These are phyloP conservation scores for Rhododendron ferrugineum DNA, from an alignment of 148 eudicot species.

Conservation along the genomic window DNA sequence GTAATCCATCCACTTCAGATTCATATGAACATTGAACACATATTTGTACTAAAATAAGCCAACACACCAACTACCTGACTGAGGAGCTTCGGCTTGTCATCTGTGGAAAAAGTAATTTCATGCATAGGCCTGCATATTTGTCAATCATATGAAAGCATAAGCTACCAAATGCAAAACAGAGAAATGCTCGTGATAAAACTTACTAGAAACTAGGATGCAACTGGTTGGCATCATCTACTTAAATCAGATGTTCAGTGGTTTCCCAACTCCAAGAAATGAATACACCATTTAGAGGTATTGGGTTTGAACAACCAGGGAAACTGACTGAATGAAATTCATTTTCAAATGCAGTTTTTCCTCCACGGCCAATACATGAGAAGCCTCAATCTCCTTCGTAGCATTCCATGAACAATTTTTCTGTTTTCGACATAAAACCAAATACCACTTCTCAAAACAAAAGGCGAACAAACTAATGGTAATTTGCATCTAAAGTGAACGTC, in stretches of 20 bases:
- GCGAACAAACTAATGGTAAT: not conserved
- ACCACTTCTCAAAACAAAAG: not conserved
- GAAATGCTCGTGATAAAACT: not conserved
- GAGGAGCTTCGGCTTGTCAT: constrained; percentile 83
- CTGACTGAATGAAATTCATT: not conserved
- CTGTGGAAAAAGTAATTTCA: constrained; percentile 78
- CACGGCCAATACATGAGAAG: not conserved
- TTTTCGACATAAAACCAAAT: not conserved
- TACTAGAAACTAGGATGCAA: not conserved
- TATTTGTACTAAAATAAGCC: not conserved
- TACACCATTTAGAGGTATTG: not conserved
- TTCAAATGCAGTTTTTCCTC: not conserved
- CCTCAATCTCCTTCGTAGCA: not conserved
- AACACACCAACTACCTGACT: constrained; percentile 56
- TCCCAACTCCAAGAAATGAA: not conserved
- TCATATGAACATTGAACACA: constrained; percentile 1
- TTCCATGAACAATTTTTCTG: not conserved
- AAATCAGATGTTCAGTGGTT: not conserved
- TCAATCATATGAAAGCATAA: constrained; percentile 13
- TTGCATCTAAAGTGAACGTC: not conserved
- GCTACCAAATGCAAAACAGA: constrained; percentile 1
- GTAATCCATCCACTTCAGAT: not conserved
- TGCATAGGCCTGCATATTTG: constrained; percentile 73
- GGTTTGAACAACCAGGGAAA: not conserved
- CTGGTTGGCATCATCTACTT: not conserved